phyloP scores from a whole-genome alignment of 306 rosid species.

The Nissolia schottii region DNA sequence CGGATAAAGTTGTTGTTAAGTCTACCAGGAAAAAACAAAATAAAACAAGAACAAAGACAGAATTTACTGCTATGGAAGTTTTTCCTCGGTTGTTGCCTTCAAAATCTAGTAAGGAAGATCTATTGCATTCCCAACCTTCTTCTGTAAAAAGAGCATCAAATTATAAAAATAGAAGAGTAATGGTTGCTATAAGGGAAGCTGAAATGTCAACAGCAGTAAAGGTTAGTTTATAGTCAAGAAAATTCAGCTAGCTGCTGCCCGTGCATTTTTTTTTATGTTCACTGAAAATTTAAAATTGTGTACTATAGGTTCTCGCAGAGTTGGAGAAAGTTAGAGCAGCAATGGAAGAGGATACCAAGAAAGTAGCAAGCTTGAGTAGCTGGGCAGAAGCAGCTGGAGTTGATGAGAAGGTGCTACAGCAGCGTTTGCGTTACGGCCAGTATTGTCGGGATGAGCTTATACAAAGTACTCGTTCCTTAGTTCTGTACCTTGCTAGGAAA shows the following conservation, averaged over 20 bases:
- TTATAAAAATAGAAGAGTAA: constrained; percentile 39
- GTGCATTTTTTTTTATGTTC: background rate
- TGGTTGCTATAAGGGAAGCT: constrained; percentile 58
- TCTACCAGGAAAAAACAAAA: constrained; percentile 52
- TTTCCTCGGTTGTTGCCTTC: constrained; percentile 18
- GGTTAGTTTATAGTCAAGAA: constrained; percentile 44
- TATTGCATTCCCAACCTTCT: constrained; percentile 20
- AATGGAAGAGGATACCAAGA: constrained; percentile 62
- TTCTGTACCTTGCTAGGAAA: constrained; percentile 66
- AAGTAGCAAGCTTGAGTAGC: constrained; percentile 52
- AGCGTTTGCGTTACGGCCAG: constrained; percentile 58
- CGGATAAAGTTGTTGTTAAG: constrained; percentile 34
- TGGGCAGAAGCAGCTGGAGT: constrained; percentile 85
- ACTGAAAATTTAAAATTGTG: background rate
- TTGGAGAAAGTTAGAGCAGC: constrained; percentile 64
- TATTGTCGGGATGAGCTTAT: constrained; percentile 71
- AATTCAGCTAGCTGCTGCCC: background rate
- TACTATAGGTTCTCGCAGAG: constrained; percentile 54
- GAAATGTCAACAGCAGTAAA: constrained; percentile 73
- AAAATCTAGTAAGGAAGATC: constrained; percentile 26
- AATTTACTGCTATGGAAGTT: background rate
- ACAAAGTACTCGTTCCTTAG: constrained; percentile 70
- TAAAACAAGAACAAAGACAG: constrained; percentile 45
- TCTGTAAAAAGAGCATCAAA: constrained; percentile 39
- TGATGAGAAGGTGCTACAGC: constrained; percentile 53